Percentiles rank a stretch among this genome's conserved stretches.
These are phyloP conservation scores for Lentinula lateritia DNA, from an alignment of 768 basidiomycete species.

Conservation along the genomic window DNA sequence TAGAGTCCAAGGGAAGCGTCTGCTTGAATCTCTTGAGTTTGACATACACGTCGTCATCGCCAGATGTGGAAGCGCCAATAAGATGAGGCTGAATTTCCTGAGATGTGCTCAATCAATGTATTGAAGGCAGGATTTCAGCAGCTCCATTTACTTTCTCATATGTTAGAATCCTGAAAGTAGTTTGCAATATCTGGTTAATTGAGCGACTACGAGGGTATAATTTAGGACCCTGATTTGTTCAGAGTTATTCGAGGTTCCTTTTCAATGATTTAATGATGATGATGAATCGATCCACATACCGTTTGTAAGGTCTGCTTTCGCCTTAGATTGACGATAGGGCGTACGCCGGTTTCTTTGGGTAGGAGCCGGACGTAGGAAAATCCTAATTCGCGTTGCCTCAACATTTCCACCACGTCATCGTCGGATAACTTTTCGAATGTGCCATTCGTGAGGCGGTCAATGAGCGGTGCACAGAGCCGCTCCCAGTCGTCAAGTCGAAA, in stretches of 20 bases:
- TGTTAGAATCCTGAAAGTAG: slow-evolving; percentile 80
- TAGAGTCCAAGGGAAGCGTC: slow-evolving; percentile 32
- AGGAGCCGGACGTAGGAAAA: slow-evolving; percentile 85
- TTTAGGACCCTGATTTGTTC: slow-evolving; percentile 15
- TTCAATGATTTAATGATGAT: too few species aligned
- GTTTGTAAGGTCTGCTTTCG: slow-evolving; percentile 34
- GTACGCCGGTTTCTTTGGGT: slow-evolving; percentile 92
- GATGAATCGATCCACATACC: slow-evolving; percentile 15
- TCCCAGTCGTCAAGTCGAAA: slow-evolving; percentile 96
- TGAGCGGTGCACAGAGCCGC: slow-evolving; percentile 73
- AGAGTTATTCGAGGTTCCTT: not conserved
- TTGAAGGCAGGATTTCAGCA: not conserved
- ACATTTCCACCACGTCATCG: slow-evolving; percentile 55
- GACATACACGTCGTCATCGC: slow-evolving; percentile 75
- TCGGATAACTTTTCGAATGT: slow-evolving; percentile 69
- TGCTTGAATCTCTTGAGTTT: slow-evolving; percentile 69
- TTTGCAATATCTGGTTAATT: slow-evolving; percentile 84
- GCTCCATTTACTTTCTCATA: slow-evolving; percentile 67
- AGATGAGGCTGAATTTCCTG: slow-evolving; percentile 59
- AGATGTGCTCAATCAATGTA: not conserved
- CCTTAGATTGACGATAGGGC: slow-evolving; percentile 89
- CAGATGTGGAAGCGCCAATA: slow-evolving; percentile 79
- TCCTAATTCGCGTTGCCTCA: slow-evolving; percentile 69
- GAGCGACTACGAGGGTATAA: slow-evolving; percentile 37
- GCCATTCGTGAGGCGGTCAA: slow-evolving; percentile 62